Percentiles rank a stretch among this genome's conserved stretches.
Evolutionary conservation across 345 rosid genomes (phyloP).

Genomic region (Reutealis trisperma): DNA sequence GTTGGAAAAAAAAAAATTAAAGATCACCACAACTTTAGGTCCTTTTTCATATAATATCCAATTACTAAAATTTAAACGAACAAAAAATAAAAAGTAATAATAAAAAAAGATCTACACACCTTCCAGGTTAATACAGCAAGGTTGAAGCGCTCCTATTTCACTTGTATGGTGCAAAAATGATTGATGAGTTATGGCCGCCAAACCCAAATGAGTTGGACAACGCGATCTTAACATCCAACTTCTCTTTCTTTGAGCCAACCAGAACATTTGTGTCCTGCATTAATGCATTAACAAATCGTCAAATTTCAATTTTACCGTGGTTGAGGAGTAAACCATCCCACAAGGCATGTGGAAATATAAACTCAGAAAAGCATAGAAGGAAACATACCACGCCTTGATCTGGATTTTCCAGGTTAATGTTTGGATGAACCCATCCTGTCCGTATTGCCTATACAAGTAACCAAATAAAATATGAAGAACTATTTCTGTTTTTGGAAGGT

Average conservation of each 20-base stretch:
- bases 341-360: not conserved
- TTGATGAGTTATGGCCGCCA: constrained; percentile 98
- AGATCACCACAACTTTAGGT: too few species aligned
- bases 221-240: constrained; percentile 74
- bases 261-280: constrained; percentile 67
- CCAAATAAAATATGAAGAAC: constrained; percentile 15
- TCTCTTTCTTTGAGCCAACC: constrained; percentile 87
- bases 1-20: too few species aligned
- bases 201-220: constrained; percentile 90
- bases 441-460: constrained; percentile 65
- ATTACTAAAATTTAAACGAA: not conserved
- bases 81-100: not conserved
- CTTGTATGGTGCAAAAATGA: constrained; percentile 89
- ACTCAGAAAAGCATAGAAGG: not conserved
- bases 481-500: not conserved
- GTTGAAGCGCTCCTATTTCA: constrained; percentile 23
- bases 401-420: constrained; percentile 84
- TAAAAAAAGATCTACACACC: constrained; percentile 7
- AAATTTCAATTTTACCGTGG: not conserved
- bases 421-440: constrained; percentile 97
- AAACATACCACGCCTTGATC: constrained; percentile 73
- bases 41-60: not conserved
- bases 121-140: constrained; percentile 5
- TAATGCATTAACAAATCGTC: not conserved
- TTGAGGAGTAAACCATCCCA: not conserved